Conservation (phyloP, 2,329 filamentous ascomycete species). For the Diaporthe destruens region DNA sequence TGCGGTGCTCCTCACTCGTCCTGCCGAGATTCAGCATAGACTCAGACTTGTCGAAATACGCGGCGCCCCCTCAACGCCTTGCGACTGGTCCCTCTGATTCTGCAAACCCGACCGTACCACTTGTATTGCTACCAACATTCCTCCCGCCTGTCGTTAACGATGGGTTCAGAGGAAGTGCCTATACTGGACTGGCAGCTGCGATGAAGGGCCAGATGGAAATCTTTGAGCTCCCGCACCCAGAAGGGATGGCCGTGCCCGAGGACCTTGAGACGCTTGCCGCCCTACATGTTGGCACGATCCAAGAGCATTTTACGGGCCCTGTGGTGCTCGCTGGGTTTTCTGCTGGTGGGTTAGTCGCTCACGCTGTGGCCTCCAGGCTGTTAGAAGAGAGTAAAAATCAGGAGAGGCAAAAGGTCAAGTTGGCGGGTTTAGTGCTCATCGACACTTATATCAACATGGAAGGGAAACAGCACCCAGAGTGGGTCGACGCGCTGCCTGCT, state of each 20-base stretch:
- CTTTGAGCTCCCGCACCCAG: slow-evolving; percentile 7
- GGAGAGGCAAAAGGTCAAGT: not conserved
- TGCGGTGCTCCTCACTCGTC: not conserved
- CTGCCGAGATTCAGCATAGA: not conserved
- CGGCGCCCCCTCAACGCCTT: not conserved
- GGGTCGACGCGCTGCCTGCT: not conserved
- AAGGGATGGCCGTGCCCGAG: slow-evolving; percentile 7
- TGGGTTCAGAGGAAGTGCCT: slow-evolving; percentile 2
- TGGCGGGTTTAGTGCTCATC: not conserved
- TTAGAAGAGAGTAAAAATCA: not conserved
- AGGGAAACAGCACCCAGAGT: not conserved
- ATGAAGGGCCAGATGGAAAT: slow-evolving; percentile 5
- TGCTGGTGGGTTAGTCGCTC: not conserved
- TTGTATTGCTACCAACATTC: not conserved
- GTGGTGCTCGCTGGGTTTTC: not conserved
- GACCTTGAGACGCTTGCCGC: not conserved
- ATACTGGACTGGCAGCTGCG: not conserved
- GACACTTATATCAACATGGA: slow-evolving; percentile 5
- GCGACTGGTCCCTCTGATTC: not conserved
- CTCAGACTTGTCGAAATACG: not conserved
- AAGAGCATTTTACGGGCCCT: not conserved
- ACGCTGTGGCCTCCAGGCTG: not conserved
- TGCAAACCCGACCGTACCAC: not conserved
- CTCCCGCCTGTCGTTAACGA: not conserved
- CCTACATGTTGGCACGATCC: not conserved